Conservation (phyloP, 805 yeast species). For the Deakozyma indianensis region DNA sequence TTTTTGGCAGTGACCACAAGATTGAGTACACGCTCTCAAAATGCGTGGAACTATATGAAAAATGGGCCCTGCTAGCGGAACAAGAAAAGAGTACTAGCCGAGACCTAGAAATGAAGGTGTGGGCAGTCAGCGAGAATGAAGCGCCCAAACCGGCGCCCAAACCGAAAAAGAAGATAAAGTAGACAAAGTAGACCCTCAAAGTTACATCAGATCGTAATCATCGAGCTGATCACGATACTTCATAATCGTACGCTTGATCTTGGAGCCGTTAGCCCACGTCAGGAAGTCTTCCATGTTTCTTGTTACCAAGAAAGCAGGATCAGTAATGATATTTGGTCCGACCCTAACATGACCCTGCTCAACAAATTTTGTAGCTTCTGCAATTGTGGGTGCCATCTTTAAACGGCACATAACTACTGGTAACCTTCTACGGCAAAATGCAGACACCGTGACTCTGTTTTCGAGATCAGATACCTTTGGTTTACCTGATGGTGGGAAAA, state of each 20-base stretch:
- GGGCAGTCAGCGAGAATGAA: neutral
- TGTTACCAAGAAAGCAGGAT: constrained; percentile 88
- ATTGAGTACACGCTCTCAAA: neutral
- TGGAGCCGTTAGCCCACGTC: constrained; percentile 95
- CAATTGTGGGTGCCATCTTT: constrained; percentile 81
- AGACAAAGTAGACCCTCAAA: neutral
- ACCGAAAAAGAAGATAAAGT: neutral
- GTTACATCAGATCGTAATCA: constrained; percentile 33
- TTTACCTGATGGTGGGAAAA: constrained; percentile 52
- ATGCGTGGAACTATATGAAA: neutral
- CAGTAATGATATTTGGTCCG: constrained; percentile 91
- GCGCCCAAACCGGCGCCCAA: neutral
- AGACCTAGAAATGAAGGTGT: neutral
- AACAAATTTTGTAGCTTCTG: constrained; percentile 79
- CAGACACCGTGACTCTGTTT: constrained; percentile 82
- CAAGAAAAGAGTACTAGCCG: neutral
- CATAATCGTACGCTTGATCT: constrained; percentile 80
- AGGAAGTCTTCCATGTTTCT: constrained; percentile 90
- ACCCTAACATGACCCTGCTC: constrained; percentile 98
- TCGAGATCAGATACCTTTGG: constrained; percentile 87
- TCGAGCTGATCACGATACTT: constrained; percentile 64
- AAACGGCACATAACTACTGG: constrained; percentile 91
- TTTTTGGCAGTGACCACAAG: neutral
- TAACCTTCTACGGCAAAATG: constrained; percentile 80
- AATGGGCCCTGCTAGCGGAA: neutral